These are phyloP conservation scores for Astragalus membranaceus DNA, from an alignment of 306 rosid genomes.

Conservation along the genomic window DNA sequence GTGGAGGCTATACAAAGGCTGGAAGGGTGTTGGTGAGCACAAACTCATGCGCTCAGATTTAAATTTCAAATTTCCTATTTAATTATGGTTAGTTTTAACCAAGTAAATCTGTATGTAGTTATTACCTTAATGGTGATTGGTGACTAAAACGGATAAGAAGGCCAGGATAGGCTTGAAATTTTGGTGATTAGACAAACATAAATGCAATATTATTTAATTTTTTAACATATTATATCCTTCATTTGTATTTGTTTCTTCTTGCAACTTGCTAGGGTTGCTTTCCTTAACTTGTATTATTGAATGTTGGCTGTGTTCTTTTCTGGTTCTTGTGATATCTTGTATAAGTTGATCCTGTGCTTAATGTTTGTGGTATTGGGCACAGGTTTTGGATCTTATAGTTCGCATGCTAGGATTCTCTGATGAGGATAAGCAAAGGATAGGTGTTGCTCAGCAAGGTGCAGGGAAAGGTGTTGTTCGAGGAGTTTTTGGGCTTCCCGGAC, in stretches of 20 bases:
- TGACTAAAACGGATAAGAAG: neutral
- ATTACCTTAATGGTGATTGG: neutral
- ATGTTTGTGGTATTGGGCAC: constrained; percentile 12
- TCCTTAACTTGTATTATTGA: neutral
- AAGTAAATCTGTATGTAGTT: neutral
- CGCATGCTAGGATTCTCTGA: constrained; percentile 94
- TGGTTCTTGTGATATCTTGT: neutral
- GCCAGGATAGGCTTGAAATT: neutral
- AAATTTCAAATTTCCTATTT: neutral
- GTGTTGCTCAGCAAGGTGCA: constrained; percentile 69
- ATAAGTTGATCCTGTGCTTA: neutral
- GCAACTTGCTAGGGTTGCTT: neutral
- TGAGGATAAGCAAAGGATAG: constrained; percentile 89
- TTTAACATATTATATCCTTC: neutral
- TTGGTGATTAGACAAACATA: neutral
- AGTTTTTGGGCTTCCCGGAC: constrained; percentile 86
- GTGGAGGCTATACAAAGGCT: neutral
- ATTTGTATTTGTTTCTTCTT: constrained; percentile 6
- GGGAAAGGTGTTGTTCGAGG: constrained; percentile 96
- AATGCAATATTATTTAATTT: neutral
- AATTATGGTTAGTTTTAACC: neutral
- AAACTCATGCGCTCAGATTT: neutral
- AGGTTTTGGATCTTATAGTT: constrained; percentile 97
- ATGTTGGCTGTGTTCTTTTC: neutral
- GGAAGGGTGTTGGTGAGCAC: neutral